phyloP scores from a whole-genome alignment of 2,329 filamentous ascomycete species.

The Ophiostoma perfectum region DNA sequence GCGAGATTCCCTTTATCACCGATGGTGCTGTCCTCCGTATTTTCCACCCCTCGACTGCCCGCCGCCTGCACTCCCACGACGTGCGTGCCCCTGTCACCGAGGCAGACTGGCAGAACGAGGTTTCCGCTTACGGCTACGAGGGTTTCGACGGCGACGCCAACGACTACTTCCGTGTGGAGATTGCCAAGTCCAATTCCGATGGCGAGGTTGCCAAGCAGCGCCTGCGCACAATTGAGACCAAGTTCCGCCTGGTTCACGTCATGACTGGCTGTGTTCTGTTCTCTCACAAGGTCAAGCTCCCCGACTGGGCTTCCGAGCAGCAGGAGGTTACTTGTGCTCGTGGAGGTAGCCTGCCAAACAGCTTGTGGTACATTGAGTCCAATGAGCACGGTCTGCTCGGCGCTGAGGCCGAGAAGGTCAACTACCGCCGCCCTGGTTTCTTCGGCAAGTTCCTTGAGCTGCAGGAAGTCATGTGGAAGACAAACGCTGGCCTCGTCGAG shows the following conservation, averaged over 20 bases:
- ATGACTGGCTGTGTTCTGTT: conserved; percentile 97
- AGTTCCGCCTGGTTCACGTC: conserved; percentile 89
- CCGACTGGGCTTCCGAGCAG: conserved; percentile 95
- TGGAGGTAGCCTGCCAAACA: conserved; percentile 88
- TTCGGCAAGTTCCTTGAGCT: conserved; percentile 97
- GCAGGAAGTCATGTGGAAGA: conserved; percentile 98
- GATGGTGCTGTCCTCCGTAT: conserved; percentile 77
- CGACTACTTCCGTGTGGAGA: conserved; percentile 90
- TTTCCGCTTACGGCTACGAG: conserved; percentile 94
- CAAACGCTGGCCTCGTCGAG: conserved; percentile 91
- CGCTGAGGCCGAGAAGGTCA: conserved; percentile 80
- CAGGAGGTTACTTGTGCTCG: conserved; percentile 98
- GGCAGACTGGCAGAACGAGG: conserved; percentile 90
- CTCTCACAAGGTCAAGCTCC: conserved; percentile 98
- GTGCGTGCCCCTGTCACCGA: conserved; percentile 81
- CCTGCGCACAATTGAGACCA: conserved; percentile 88
- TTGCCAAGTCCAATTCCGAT: conserved; percentile 82
- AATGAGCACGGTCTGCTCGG: conserved; percentile 79
- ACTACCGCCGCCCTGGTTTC: conserved; percentile 92
- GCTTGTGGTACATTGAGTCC: conserved; percentile 90
- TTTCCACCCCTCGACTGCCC: conserved; percentile 76
- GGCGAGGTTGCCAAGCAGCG: conserved; percentile 73
- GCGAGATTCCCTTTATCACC: conserved; percentile 56
- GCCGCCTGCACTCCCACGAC: conserved; percentile 93
- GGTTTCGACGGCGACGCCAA: conserved; percentile 97